Percentiles rank a stretch among this genome's conserved stretches.
These are phyloP conservation scores for Heterobasidion irregulare DNA, from an alignment of 1,284 basidiomycete genomes.

Conservation along the genomic window DNA sequence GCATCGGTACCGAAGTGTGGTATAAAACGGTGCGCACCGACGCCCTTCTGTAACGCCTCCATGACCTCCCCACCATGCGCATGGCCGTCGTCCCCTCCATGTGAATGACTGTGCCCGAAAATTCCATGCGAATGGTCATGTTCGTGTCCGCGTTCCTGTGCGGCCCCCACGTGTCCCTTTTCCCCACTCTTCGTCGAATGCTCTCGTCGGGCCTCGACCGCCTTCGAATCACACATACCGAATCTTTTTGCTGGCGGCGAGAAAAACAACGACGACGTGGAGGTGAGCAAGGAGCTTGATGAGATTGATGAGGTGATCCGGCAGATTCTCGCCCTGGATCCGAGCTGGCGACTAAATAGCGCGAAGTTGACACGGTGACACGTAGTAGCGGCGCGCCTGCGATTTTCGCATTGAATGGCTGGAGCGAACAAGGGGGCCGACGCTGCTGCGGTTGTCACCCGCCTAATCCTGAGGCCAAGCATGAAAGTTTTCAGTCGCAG, in stretches of 20 bases:
- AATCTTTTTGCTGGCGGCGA: neutral
- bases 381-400: neutral
- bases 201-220: constrained; percentile 1
- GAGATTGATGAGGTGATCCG: neutral
- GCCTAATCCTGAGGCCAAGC: neutral
- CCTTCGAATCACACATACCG: neutral
- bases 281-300: neutral
- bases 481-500: neutral
- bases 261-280: neutral
- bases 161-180: constrained; percentile 9
- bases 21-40: constrained; percentile 35
- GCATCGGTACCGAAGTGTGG: constrained; percentile 5
- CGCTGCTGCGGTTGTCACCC: neutral
- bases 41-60: constrained; percentile 51
- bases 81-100: constrained; percentile 58
- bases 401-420: neutral
- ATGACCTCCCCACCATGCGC: constrained; percentile 63
- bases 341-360: neutral
- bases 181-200: constrained; percentile 13
- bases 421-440: neutral
- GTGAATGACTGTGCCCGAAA: constrained; percentile 59
- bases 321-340: neutral
- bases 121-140: constrained; percentile 36
- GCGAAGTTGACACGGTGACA: neutral
- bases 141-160: constrained; percentile 13